A percentile compares a stretch with the other conserved stretches of the same genome.
These are phyloP conservation scores for Teratosphaeria epicoccoides DNA, from an alignment of 2,329 filamentous ascomycete genomes.

Conservation along the genomic window DNA sequence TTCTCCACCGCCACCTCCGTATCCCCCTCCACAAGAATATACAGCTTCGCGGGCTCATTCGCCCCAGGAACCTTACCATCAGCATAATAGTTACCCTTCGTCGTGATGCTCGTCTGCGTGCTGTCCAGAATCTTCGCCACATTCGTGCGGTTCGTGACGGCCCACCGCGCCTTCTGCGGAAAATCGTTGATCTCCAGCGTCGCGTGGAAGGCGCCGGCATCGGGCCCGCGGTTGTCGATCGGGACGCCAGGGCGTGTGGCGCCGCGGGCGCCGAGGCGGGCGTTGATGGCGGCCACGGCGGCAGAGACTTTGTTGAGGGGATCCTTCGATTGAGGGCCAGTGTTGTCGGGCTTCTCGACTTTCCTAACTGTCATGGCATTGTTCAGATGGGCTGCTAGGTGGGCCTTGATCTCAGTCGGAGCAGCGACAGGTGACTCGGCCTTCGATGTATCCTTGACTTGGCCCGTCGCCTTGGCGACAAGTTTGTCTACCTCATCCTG, in stretches of 20 bases:
- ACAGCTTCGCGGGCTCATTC: constrained; percentile 79
- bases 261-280: constrained; percentile 77
- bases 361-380: constrained; percentile 64
- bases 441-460: constrained; percentile 16
- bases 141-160: constrained; percentile 95
- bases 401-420: constrained; percentile 8
- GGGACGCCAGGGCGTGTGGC: constrained; percentile 81
- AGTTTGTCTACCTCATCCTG: constrained; percentile 41
- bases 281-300: constrained; percentile 86
- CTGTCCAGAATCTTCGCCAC: constrained; percentile 95
- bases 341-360: constrained; percentile 45
- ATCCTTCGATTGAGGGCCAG: constrained; percentile 26
- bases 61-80: constrained; percentile 67
- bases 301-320: constrained; percentile 51
- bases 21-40: constrained; percentile 94
- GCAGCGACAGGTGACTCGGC: constrained; percentile 11
- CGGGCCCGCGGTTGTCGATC: constrained; percentile 96
- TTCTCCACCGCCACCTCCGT: constrained; percentile 85
- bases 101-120: constrained; percentile 92
- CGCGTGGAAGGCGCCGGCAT: constrained; percentile 92
- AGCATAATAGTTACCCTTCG: constrained; percentile 85
- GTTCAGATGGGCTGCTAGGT: constrained; percentile 42
- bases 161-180: constrained; percentile 96
- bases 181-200: constrained; percentile 99
- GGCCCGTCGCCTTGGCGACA: constrained; percentile 52